phyloP scores from a whole-genome alignment of 129 eudicot species.

The Tagetes erecta region DNA sequence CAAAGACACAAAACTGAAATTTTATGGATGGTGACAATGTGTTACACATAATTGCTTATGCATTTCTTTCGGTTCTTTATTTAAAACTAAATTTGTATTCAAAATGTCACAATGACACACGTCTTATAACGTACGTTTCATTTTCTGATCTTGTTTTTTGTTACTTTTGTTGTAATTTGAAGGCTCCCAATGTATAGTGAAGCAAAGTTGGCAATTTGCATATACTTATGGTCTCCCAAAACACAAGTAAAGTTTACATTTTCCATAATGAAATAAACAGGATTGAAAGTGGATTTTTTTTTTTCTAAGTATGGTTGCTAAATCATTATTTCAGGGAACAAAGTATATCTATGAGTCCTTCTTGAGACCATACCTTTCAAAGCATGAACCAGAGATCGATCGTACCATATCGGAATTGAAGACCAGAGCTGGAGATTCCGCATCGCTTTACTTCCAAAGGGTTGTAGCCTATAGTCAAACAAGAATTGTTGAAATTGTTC shows the following conservation, averaged over 20 bases:
- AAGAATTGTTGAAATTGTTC: slow-evolving; percentile 73
- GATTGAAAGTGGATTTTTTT: background rate
- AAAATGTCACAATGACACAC: background rate
- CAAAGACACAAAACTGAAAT: too few species aligned
- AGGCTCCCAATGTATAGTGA: slow-evolving; percentile 97
- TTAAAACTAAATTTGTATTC: too few species aligned
- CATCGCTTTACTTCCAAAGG: slow-evolving; percentile 52
- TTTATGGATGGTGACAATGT: too few species aligned
- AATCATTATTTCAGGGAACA: slow-evolving; percentile 65
- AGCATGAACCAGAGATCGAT: slow-evolving; percentile 82
- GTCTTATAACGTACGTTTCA: background rate
- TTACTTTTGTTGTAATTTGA: slow-evolving; percentile 29
- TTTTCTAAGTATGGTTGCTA: background rate
- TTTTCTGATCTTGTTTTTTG: background rate
- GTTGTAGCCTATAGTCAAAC: slow-evolving; percentile 70
- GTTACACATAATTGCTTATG: too few species aligned
- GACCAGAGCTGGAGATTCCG: slow-evolving; percentile 84
- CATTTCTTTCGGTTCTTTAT: too few species aligned
- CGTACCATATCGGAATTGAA: slow-evolving; percentile 78
- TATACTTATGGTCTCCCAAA: slow-evolving; percentile 87
- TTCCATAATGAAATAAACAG: background rate
- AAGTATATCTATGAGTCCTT: slow-evolving; percentile 71
- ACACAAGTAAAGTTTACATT: slow-evolving; percentile 56
- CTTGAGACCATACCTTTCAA: slow-evolving; percentile 70
- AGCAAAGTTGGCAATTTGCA: slow-evolving; percentile 76